Evolutionary conservation across 129 eudicot genomes (phyloP), one percentile per base, ranked within the genome.

Genomic region (Pulicaria dysenterica): DNA sequence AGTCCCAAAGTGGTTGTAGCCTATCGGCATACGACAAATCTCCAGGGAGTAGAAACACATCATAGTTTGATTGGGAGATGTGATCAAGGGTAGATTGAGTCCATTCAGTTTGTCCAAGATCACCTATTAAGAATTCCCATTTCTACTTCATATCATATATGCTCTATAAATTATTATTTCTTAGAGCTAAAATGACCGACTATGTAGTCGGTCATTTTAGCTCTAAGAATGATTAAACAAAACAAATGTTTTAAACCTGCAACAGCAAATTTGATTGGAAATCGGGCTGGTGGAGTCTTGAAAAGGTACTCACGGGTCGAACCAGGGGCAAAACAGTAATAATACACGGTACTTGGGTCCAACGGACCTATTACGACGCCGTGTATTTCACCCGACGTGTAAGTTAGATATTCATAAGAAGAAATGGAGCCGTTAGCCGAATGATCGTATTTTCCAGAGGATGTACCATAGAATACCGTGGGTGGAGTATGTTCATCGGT

Each of bases 61-160:
- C 91, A 24, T 91, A 88, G 71, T 83, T 82, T 44, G 85, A 67
- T 65, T 86, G 51, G 15, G 79, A 67, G 38, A 88, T 81, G 70
- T 91, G 96, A 13, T 88, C 64, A 7, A 91, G 85, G 24, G 97
- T 91, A 50, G 93, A 77, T 7, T 64, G 59, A 3, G 96, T 86
- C 92, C 89, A 86, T 17, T 68, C 85, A 2, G 93, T 86, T 74
- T 91, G 97, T 13, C 97, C 97, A 7, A 91, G 87, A 64, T 91
- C 97, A 45, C 97, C 97, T 83, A 67, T 55, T 43, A 5, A 37
- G 31, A 24, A 14, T n/a, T 13, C 39, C 71, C 74, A 24, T 24
- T 0, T 24, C 31, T 24, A 39, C 7, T 51, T 61, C 39, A 4
- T 51, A 36, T 12, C 8, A 61, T 11, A 74, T 6, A 40, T 37